Percentiles rank a stretch among this genome's conserved stretches.
phyloP scores from a whole-genome alignment of 2,329 filamentous ascomycete genomes.

The Colletotrichum sublineola region DNA sequence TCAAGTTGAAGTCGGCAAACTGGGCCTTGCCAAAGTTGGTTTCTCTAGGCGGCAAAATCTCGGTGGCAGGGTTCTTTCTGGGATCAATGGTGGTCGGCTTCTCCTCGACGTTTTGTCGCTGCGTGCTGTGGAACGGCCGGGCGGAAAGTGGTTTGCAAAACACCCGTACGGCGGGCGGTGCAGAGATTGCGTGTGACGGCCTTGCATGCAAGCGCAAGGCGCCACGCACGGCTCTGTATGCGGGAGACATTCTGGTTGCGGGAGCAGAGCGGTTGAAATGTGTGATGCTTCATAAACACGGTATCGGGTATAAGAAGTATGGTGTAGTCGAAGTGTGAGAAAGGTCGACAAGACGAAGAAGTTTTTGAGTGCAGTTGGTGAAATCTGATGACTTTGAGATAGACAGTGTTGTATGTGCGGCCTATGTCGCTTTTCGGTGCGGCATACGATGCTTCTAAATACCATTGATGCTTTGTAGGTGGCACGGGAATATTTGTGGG shows the following conservation, averaged over 20 bases:
- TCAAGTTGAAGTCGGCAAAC: constrained; percentile 78
- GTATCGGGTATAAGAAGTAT: background rate
- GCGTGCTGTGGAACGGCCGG: constrained; percentile 23
- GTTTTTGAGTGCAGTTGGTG: background rate
- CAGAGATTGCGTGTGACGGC: background rate
- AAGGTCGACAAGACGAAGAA: too few relatives aligned
- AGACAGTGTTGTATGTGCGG: too few relatives aligned
- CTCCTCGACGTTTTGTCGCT: background rate
- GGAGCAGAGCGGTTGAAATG: background rate
- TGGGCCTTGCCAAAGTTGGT: constrained; percentile 51
- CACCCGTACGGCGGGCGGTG: background rate
- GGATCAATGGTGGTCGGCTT: constrained; percentile 47
- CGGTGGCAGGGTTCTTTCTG: constrained; percentile 45
- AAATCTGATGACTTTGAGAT: background rate
- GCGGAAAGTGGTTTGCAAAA: background rate
- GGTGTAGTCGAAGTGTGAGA: too few relatives aligned
- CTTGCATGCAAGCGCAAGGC: background rate
- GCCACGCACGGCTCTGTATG: constrained; percentile 12
- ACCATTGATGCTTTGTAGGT: background rate
- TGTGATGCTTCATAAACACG: background rate
- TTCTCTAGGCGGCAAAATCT: constrained; percentile 42
- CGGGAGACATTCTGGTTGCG: constrained; percentile 1
- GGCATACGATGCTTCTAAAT: background rate
- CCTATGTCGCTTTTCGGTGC: too few relatives aligned
- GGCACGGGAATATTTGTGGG: background rate